A percentile compares a stretch with the other conserved stretches of the same genome.
Conservation (phyloP, 108 stramenopile genomes). For the Ochromonas danica region DNA sequence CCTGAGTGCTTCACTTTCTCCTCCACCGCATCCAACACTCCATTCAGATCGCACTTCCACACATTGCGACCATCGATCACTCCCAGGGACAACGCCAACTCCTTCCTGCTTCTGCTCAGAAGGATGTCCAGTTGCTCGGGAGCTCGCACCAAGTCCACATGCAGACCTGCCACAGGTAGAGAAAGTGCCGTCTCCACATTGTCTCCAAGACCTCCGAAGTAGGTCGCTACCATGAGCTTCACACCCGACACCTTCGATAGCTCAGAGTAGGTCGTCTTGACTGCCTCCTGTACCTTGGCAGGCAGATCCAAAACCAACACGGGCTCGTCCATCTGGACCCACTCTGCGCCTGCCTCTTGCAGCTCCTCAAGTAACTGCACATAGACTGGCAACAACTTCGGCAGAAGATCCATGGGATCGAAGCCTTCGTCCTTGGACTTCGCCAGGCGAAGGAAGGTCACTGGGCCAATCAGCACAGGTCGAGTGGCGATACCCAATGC, state of each 20-base stretch:
- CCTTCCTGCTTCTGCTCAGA: no score
- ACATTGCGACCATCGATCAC: constrained; percentile 61
- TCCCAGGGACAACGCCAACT: no score
- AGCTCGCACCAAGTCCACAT: constrained; percentile 57
- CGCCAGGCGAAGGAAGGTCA: constrained; percentile 53
- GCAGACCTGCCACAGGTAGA: constrained; percentile 46
- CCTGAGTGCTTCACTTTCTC: constrained; percentile 30
- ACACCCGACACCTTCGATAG: no score
- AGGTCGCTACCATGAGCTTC: no score
- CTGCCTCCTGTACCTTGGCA: no score
- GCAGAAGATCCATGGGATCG: not conserved
- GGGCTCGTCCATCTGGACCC: constrained; percentile 69
- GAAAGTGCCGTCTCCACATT: no score
- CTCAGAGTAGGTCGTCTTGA: no score
- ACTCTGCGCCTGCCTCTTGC: constrained; percentile 53
- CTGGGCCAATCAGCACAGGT: constrained; percentile 64
- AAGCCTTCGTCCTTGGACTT: constrained; percentile 33
- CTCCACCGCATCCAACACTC: no score
- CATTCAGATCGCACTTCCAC: constrained; percentile 54
- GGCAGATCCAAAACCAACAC: constrained; percentile 57
- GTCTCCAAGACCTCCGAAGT: no score
- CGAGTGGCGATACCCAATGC: constrained; percentile 41
- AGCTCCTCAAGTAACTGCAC: constrained; percentile 47
- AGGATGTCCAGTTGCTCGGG: constrained; percentile 56
- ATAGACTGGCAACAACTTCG: constrained; percentile 47